phyloP scores from a whole-genome alignment of 495 filamentous ascomycete species.

The Neurospora tetrasperma region DNA sequence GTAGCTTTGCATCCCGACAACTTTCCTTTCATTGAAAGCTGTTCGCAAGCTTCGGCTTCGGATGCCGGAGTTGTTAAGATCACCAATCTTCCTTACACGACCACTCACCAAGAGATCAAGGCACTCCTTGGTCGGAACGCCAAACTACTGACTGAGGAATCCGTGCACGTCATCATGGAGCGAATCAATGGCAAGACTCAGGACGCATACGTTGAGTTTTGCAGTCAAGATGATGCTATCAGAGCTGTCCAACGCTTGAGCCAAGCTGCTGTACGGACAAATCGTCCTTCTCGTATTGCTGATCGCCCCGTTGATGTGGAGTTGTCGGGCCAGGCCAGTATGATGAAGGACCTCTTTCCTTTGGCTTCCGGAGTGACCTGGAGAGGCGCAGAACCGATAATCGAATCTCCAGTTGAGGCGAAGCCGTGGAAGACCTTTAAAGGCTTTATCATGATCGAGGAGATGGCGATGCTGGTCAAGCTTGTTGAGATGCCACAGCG shows the following conservation, averaged over 20 bases:
- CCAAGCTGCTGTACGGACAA: not conserved
- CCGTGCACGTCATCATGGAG: slow-evolving; percentile 79
- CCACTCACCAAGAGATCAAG: slow-evolving; percentile 56
- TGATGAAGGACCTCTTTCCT: slow-evolving; percentile 62
- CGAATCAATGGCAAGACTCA: slow-evolving; percentile 66
- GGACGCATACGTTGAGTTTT: slow-evolving; percentile 65
- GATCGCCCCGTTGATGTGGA: slow-evolving; percentile 54
- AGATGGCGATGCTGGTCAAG: slow-evolving; percentile 55
- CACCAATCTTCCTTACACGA: slow-evolving; percentile 50
- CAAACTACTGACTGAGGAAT: slow-evolving; percentile 46
- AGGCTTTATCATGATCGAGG: slow-evolving; percentile 60
- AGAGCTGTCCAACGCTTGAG: slow-evolving; percentile 40
- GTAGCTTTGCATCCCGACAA: slow-evolving; percentile 22
- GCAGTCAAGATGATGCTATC: slow-evolving; percentile 42
- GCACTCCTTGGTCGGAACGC: slow-evolving; percentile 62
- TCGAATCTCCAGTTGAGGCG: slow-evolving; percentile 23
- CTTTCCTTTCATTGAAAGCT: slow-evolving; percentile 35
- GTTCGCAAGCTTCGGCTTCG: slow-evolving; percentile 4
- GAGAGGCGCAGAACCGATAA: slow-evolving; percentile 38
- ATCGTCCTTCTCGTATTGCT: slow-evolving; percentile 44
- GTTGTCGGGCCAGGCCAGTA: slow-evolving; percentile 45
- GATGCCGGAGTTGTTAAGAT: slow-evolving; percentile 25
- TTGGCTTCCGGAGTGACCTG: slow-evolving; percentile 53
- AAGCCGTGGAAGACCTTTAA: slow-evolving; percentile 58
- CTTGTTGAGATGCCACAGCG: slow-evolving; percentile 58